phyloP scores from a whole-genome alignment of 306 rosid species.

The Alnus rubra region DNA sequence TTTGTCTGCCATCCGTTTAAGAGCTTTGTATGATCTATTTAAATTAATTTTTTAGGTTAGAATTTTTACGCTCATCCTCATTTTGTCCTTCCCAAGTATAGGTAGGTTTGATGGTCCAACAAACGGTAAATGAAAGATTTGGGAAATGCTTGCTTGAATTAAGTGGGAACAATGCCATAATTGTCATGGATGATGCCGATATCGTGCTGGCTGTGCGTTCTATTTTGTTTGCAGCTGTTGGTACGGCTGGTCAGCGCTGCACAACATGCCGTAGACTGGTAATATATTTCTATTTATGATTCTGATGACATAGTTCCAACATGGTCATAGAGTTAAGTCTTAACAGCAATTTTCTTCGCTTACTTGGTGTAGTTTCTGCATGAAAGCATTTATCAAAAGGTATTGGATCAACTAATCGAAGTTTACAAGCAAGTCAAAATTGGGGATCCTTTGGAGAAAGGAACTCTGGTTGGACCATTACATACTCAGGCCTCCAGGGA shows the following conservation, averaged over 20 bases:
- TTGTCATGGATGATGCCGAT: constrained; percentile 95
- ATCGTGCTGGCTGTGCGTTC: constrained; percentile 83
- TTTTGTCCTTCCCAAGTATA: constrained; percentile 31
- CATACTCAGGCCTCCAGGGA: constrained; percentile 82
- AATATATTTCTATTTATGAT: constrained; percentile 25
- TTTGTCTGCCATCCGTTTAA: not conserved
- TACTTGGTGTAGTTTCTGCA: constrained; percentile 70
- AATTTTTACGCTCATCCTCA: constrained; percentile 7
- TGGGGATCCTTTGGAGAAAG: constrained; percentile 88
- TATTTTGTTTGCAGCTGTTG: constrained; percentile 95
- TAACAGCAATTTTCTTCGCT: constrained; percentile 10
- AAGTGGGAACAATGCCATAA: constrained; percentile 93
- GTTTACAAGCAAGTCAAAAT: constrained; percentile 93
- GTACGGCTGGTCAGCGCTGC: constrained; percentile 99
- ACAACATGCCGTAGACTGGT: constrained; percentile 97
- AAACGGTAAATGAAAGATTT: constrained; percentile 65
- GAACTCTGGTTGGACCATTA: constrained; percentile 87
- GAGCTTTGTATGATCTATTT: not conserved
- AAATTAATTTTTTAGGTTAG: constrained; percentile 9
- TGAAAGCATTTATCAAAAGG: constrained; percentile 64
- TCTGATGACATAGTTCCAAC: constrained; percentile 1
- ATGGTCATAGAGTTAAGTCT: constrained; percentile 5
- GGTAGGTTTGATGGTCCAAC: constrained; percentile 77
- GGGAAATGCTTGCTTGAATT: constrained; percentile 90
- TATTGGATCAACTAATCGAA: constrained; percentile 72